These are phyloP conservation scores for Pestalotiopsis sp. DNA, from an alignment of 2,329 filamentous ascomycete species.

Conservation along the genomic window DNA sequence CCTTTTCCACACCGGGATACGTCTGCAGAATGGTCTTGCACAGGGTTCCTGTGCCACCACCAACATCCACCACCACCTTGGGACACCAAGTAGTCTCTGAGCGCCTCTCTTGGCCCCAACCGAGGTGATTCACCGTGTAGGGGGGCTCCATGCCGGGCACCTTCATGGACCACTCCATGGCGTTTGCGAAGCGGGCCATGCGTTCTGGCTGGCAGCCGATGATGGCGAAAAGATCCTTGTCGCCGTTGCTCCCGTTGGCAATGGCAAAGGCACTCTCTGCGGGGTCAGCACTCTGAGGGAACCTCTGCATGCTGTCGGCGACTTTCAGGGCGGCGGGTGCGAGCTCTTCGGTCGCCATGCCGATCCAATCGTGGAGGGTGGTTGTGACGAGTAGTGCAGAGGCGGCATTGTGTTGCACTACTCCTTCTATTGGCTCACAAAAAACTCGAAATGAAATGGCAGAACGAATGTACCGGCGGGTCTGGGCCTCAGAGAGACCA, in stretches of 20 bases:
- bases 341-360: slow-evolving; percentile 18
- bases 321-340: slow-evolving; percentile 15
- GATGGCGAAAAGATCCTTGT: slow-evolving; percentile 19
- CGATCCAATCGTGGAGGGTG: slow-evolving; percentile 18
- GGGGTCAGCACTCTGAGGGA: slow-evolving; percentile 13
- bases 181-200: slow-evolving; percentile 18
- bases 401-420: slow-evolving; percentile 12
- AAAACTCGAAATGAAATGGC: slow-evolving; percentile 16
- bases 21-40: slow-evolving; percentile 17
- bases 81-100: slow-evolving; percentile 9
- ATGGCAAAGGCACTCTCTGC: slow-evolving; percentile 16
- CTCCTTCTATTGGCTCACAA: slow-evolving; percentile 3
- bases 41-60: slow-evolving; percentile 17
- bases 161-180: slow-evolving; percentile 20
- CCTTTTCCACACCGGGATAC: slow-evolving; percentile 17
- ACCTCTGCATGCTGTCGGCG: slow-evolving; percentile 15
- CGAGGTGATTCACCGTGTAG: slow-evolving; percentile 17
- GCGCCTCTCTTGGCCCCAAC: slow-evolving; percentile 5
- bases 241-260: slow-evolving; percentile 15
- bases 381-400: slow-evolving; percentile 14
- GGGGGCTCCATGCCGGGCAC: slow-evolving; percentile 18
- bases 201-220: slow-evolving; percentile 11
- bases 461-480: slow-evolving; percentile 13
- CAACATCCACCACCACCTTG: slow-evolving; percentile 20
- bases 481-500: slow-evolving; percentile 13